Evolutionary conservation across 1,139 yeast genomes (phyloP), one percentile per base, ranked within the genome.

Genomic region (Pneumocystis oryctolagi): DNA sequence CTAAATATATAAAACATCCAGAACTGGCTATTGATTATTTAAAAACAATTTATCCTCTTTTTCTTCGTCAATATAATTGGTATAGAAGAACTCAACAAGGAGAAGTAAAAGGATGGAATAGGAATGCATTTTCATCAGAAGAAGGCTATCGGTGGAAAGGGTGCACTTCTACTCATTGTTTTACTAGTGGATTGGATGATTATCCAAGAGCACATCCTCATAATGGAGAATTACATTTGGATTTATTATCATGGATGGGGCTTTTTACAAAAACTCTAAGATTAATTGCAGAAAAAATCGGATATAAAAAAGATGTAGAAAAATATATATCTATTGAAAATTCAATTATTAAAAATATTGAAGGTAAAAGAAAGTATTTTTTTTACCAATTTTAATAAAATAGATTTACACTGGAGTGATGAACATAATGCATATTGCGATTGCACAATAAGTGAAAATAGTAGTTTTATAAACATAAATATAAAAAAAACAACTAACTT

Each of bases 131-230:
- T 57, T 76, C 82, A 0, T 70, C 73, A 8, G 79, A 78, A 61
- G 94, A 87, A 71, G 87, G 84, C 0, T 92, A 87, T 73, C 79
- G 96, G 71, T 92, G 99, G 99, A 81, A 90, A 66, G 98, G 97
- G 2, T 81, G 97, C 67, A 88, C 97, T 0, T 77, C 79, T 31
- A 81, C 84, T 3, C 97, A 88, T 71, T 87, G 96, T 71, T 77
- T 92, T 64, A 94, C 98, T 1, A 86, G 95, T 74, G 99, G 99
- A 0, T 73, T 92, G 58, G 98, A 92, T 73, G 99, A 92, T 72
- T 92, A 90, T 71, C 99, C 99, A 40, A 81, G 99, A 66, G 86
- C 89, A 0, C 75, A 78, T 47, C 84, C 82, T 12, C 96, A 89
- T 72, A 79, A 85, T 56, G 95, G 95, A 0, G 99, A 92, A 73